phyloP scores from a whole-genome alignment of 2,329 filamentous ascomycete genomes.

The Dactylellina parvicollis region DNA sequence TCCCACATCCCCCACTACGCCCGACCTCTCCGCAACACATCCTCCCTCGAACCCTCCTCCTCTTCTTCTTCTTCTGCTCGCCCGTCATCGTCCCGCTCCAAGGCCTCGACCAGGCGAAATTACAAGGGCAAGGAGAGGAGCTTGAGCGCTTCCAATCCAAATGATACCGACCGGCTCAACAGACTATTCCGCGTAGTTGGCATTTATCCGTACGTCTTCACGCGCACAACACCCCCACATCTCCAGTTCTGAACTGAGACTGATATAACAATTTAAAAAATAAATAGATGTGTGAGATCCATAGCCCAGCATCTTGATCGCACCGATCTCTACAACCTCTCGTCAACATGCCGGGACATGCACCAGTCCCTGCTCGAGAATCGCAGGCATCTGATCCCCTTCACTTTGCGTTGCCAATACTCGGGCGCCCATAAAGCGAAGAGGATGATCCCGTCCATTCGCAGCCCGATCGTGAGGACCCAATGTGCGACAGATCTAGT shows the following conservation, averaged over 20 bases:
- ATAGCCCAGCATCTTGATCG: conserved; percentile 47
- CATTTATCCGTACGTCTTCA: conserved; percentile 46
- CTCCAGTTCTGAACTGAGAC: background rate
- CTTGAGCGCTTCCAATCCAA: conserved; percentile 4
- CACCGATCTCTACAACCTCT: conserved; percentile 50
- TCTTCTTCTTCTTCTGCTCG: background rate
- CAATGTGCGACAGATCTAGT: conserved; percentile 42
- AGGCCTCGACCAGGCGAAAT: background rate
- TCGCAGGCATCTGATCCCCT: conserved; percentile 35
- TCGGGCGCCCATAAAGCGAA: background rate
- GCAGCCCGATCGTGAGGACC: conserved; percentile 22
- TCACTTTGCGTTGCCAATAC: conserved; percentile 45
- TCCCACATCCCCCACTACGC: conserved; percentile 37
- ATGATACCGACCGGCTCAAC: conserved; percentile 32
- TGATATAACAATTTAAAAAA: background rate
- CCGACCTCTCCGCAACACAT: conserved; percentile 17
- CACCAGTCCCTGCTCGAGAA: conserved; percentile 51
- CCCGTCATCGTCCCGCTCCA: conserved; percentile 12
- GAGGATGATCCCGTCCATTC: conserved; percentile 17
- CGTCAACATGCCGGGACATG: conserved; percentile 47
- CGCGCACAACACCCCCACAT: background rate
- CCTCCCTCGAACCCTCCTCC: background rate
- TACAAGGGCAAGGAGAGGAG: conserved; percentile 8
- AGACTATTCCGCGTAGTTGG: conserved; percentile 48
- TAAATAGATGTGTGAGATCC: conserved; percentile 38